Conservation (phyloP, 2,329 filamentous ascomycete genomes). For the Aspergillus glaucus region DNA sequence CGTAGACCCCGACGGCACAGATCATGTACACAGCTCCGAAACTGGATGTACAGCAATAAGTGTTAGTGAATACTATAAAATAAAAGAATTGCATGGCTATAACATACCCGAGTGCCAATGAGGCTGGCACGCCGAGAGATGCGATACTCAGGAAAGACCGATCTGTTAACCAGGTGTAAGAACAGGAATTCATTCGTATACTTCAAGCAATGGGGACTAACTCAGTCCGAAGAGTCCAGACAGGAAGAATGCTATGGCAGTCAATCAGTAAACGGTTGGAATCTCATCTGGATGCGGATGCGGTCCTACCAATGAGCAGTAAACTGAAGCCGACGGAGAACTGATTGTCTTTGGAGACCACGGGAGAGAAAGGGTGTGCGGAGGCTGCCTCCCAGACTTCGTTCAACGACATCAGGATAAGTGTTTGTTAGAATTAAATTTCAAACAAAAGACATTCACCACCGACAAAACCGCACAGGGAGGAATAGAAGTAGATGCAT, state of each 20-base stretch:
- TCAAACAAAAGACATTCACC: constrained; percentile 1
- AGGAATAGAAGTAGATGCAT: constrained; percentile 2
- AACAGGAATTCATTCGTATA: constrained; percentile 1
- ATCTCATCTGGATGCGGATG: constrained; percentile 1
- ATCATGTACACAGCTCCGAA: constrained; percentile 98
- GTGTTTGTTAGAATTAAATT: background rate
- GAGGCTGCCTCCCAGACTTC: constrained; percentile 92
- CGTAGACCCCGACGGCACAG: constrained; percentile 96
- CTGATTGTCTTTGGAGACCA: constrained; percentile 74
- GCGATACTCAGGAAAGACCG: constrained; percentile 72
- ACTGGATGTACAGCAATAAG: constrained; percentile 42
- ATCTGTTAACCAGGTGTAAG: constrained; percentile 49
- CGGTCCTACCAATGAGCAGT: constrained; percentile 55
- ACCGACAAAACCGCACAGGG: background rate
- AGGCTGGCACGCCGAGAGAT: constrained; percentile 76
- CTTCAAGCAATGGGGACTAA: constrained; percentile 40
- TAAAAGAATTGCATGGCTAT: constrained; percentile 3
- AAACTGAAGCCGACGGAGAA: constrained; percentile 75
- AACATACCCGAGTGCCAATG: constrained; percentile 79
- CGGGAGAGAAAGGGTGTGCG: constrained; percentile 74
- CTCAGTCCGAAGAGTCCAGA: constrained; percentile 80
- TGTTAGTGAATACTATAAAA: constrained; percentile 6
- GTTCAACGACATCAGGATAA: constrained; percentile 58
- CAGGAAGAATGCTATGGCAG: constrained; percentile 53
- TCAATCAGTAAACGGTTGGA: constrained; percentile 10